A percentile compares a stretch with the other conserved stretches of the same genome.
phyloP scores from a whole-genome alignment of 345 rosid genomes.

The Rhodomyrtus tomentosa region DNA sequence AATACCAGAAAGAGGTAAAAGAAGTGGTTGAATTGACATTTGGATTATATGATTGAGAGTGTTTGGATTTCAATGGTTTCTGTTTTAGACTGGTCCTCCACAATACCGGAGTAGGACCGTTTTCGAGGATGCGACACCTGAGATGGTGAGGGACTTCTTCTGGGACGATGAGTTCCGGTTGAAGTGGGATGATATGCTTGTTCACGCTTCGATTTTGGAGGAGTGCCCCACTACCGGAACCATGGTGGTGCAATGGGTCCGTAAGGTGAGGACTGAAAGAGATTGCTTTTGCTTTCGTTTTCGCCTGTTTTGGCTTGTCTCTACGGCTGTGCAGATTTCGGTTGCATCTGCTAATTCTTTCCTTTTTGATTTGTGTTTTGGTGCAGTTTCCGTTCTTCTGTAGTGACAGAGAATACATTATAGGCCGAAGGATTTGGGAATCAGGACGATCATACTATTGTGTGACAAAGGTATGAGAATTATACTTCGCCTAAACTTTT shows the following conservation, averaged over 20 bases:
- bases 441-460: slow-evolving; percentile 71
- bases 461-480: slow-evolving; percentile 65
- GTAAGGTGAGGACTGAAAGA: slow-evolving; percentile 42
- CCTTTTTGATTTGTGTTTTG: background rate
- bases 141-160: slow-evolving; percentile 88
- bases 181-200: slow-evolving; percentile 89
- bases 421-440: slow-evolving; percentile 95
- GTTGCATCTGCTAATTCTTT: background rate
- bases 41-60: background rate
- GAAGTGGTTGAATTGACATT: background rate
- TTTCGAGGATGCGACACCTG: slow-evolving; percentile 85
- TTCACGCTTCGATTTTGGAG: slow-evolving; percentile 50
- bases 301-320: background rate
- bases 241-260: slow-evolving; percentile 82
- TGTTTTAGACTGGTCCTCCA: slow-evolving; percentile 62
- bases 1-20: background rate
- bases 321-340: background rate
- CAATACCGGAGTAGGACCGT: slow-evolving; percentile 86
- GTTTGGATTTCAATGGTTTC: background rate
- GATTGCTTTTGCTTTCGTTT: background rate
- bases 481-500: background rate
- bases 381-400: slow-evolving; percentile 96
- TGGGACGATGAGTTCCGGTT: slow-evolving; percentile 92
- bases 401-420: slow-evolving; percentile 85
- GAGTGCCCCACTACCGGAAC: slow-evolving; percentile 68